Evolutionary conservation across 148 eudicot genomes (phyloP).

Genomic region (Heliamphora exappendiculata): DNA sequence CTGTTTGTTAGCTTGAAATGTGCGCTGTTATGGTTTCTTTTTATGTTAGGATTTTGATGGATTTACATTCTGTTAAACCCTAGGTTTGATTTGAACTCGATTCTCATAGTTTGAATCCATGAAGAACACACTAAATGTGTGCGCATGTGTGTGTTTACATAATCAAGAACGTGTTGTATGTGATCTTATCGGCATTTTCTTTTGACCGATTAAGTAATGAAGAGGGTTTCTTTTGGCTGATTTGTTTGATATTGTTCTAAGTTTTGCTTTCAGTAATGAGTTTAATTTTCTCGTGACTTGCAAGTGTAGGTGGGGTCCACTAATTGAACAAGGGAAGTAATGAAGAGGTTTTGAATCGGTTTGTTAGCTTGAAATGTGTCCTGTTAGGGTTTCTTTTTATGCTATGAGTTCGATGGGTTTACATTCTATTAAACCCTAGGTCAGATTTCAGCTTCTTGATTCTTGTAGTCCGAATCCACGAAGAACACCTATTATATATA

Average conservation of each 20-base stretch:
- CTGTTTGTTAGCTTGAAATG: neutral
- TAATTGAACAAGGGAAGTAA: slow-evolving; percentile 60
- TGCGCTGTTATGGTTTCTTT: neutral
- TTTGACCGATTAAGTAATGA: too few relatives aligned
- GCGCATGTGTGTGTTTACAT: neutral
- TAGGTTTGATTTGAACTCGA: neutral
- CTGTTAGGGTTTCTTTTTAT: neutral
- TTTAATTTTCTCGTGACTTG: neutral
- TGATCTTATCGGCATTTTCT: neutral
- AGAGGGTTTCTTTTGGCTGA: too few relatives aligned
- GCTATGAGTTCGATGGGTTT: neutral
- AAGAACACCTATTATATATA: neutral
- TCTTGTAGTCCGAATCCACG: neutral
- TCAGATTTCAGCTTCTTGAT: neutral
- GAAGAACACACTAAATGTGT: neutral
- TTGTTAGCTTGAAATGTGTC: neutral
- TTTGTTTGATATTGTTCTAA: neutral
- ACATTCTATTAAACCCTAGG: neutral
- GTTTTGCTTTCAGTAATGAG: neutral
- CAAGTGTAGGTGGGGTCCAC: slow-evolving; percentile 78
- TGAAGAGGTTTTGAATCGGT: slow-evolving; percentile 4
- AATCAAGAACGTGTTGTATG: too few relatives aligned
- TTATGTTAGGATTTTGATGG: neutral
- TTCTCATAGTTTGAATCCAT: neutral
- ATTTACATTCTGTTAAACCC: neutral